Percentiles rank a stretch among this genome's conserved stretches.
Evolutionary conservation across 2,329 filamentous ascomycete species (phyloP).

Genomic region (Aspergillus sergii): DNA sequence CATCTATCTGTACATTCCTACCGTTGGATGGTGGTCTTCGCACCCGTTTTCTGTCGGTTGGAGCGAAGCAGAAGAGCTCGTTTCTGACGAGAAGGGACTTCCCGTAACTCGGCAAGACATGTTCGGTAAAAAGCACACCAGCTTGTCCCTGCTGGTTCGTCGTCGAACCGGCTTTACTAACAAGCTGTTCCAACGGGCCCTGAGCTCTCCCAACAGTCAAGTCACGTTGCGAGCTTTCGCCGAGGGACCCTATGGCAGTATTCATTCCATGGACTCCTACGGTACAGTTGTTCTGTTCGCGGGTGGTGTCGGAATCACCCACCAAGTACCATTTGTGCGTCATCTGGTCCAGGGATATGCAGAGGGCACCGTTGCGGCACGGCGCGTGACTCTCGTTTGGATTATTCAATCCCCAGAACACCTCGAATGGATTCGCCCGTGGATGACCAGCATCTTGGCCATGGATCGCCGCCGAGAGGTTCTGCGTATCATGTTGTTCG

Average conservation of each 20-base stretch:
- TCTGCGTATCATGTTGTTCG: slow-evolving; percentile 83
- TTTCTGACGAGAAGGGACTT: slow-evolving; percentile 43
- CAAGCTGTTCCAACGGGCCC: slow-evolving; percentile 72
- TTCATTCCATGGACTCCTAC: slow-evolving; percentile 86
- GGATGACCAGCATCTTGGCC: slow-evolving; percentile 74
- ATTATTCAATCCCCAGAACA: slow-evolving; percentile 87
- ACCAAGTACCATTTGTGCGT: slow-evolving; percentile 85
- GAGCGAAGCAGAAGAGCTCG: slow-evolving; percentile 61
- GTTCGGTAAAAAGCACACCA: slow-evolving; percentile 53
- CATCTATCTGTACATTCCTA: slow-evolving; percentile 71
- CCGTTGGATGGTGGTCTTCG: slow-evolving; percentile 69
- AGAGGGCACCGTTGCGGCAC: slow-evolving; percentile 73
- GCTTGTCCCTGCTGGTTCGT: slow-evolving; percentile 80
- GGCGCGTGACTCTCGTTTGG: slow-evolving; percentile 84
- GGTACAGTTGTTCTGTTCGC: slow-evolving; percentile 90
- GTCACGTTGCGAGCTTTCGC: slow-evolving; percentile 72
- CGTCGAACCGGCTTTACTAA: slow-evolving; percentile 88
- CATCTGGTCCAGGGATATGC: slow-evolving; percentile 72
- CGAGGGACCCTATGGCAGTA: slow-evolving; percentile 86
- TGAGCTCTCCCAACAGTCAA: slow-evolving; percentile 53
- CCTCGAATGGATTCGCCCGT: slow-evolving; percentile 90
- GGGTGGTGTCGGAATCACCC: slow-evolving; percentile 91
- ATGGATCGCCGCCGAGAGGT: slow-evolving; percentile 82
- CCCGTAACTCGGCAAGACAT: slow-evolving; percentile 55
- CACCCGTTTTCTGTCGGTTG: slow-evolving; percentile 81